These are phyloP conservation scores for Firmiana major DNA, from an alignment of 345 rosid species.

Conservation along the genomic window DNA sequence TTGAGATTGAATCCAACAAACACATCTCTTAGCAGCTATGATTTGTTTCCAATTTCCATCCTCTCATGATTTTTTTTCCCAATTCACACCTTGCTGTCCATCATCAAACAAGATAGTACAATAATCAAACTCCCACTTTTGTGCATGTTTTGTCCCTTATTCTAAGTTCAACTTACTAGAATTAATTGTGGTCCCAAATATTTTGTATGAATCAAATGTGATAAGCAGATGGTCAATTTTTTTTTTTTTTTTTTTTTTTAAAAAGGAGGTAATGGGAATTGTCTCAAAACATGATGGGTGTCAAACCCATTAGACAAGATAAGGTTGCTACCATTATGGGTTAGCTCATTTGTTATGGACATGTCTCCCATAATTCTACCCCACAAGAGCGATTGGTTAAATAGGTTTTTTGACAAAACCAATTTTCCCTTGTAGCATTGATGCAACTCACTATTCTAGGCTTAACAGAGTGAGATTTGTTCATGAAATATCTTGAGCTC, in stretches of 20 bases:
- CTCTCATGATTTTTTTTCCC: neutral
- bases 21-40: too few relatives aligned
- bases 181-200: conserved; percentile 16
- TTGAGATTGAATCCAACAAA: too few relatives aligned
- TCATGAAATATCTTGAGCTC: too few relatives aligned
- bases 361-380: neutral
- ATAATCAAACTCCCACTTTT: conserved; percentile 9
- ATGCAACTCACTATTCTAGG: neutral
- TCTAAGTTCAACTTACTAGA: conserved; percentile 14
- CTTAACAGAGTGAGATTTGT: too few relatives aligned
- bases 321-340: conserved; percentile 13
- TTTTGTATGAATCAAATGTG: neutral
- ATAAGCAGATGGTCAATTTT: conserved; percentile 10
- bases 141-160: conserved; percentile 3
- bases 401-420: neutral
- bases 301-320: conserved; percentile 17
- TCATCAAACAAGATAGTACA: neutral
- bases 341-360: conserved; percentile 1
- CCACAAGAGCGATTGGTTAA: neutral
- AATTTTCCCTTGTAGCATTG: neutral
- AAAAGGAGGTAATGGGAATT: neutral
- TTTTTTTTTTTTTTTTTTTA: too few relatives aligned
- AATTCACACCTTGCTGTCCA: neutral
- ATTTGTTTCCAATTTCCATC: neutral
- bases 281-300: conserved; percentile 12